Base-by-base conservation (phyloP, 2,329 filamentous ascomycete species). In the Penicillium polonicum region DNA sequence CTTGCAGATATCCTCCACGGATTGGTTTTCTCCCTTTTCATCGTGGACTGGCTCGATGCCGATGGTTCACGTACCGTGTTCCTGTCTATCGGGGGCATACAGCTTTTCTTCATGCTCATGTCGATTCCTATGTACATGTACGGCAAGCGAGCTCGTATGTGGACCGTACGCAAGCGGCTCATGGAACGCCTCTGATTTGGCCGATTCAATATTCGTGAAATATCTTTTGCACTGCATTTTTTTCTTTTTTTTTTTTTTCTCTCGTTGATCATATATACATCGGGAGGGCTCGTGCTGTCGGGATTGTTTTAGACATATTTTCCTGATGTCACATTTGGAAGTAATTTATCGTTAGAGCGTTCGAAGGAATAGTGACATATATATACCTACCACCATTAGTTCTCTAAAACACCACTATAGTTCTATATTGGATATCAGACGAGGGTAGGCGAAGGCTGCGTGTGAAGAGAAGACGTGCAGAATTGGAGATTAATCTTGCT, bases 121-220 rank as follows among this genome's bases (percentile, higher is more conserved):
- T 89, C 91, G 1, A 87, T 97, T 55, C 93, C 93, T 0, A 91
- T 97, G 89, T 97, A 94, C 72, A 90, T 97, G 21, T 97, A 86
- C 69, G 93, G 93, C 19, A 97, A 97, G 81, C 80, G 92, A 55
- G 87, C 88, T 17, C 82, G 93, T 19, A 96, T 97, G 91, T 97
- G 92, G 93, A 97, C 92, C 0, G 90, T 92, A 12, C 80, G 90
- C 61, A 90, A 83, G 81, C 91, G 90, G 65, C 78, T 96, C 62
- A 92, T 96, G 88, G 91, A 95, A 82, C 90, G 86, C 70, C 88
- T 85, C 61, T 86, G 64, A 67, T 58, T 43, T 58, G 43, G 25
- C 41, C 12, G 0, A 5, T 42, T 53, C 31, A 33, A 36, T 42
- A 43, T 23, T n/a, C 1, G 23, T 23, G 33, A 10, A 25, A 9